A percentile compares a stretch with the other conserved stretches of the same genome.
Conservation (phyloP, 2,329 filamentous ascomycete species). For the Diplodia mutila region DNA sequence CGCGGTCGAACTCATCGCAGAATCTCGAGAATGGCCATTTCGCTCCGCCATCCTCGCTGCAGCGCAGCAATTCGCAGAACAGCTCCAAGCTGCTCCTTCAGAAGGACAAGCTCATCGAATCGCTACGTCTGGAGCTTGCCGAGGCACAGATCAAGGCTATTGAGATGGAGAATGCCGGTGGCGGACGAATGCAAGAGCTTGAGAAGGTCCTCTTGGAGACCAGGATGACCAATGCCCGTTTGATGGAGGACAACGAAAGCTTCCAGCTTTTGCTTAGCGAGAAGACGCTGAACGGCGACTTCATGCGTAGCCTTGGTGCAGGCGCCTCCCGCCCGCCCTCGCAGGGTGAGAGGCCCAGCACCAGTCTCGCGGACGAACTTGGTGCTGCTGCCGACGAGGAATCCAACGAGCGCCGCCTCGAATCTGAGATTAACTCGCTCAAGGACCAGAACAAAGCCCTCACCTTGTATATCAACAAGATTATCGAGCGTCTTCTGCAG, state of each 20-base stretch:
- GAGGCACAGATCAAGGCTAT: conserved; percentile 95
- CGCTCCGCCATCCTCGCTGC: conserved; percentile 80
- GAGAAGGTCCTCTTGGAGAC: conserved; percentile 88
- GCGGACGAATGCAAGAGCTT: conserved; percentile 84
- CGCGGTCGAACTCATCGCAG: conserved; percentile 57
- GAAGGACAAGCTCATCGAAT: conserved; percentile 96
- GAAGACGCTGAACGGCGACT: conserved; percentile 93
- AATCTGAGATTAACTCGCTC: conserved; percentile 75
- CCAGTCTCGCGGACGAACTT: conserved; percentile 76
- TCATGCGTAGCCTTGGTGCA: conserved; percentile 62
- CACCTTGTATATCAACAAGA: conserved; percentile 98
- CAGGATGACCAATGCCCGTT: conserved; percentile 89
- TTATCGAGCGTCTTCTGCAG: conserved; percentile 91
- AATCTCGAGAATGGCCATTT: conserved; percentile 78
- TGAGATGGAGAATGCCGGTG: conserved; percentile 90
- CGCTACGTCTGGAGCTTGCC: conserved; percentile 85
- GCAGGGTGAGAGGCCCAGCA: conserved; percentile 37
- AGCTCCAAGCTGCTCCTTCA: conserved; percentile 89
- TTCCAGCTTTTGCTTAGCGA: conserved; percentile 94
- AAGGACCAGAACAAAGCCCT: conserved; percentile 97
- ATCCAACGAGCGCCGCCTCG: conserved; percentile 63
- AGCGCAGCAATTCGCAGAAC: conserved; percentile 85
- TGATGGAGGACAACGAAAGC: conserved; percentile 99
- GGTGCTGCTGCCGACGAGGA: conserved; percentile 61
- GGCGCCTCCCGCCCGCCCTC: conserved; percentile 32